These are phyloP conservation scores for Pichia sorboxylosa DNA, from an alignment of 1,139 yeast species.

Conservation along the genomic window DNA sequence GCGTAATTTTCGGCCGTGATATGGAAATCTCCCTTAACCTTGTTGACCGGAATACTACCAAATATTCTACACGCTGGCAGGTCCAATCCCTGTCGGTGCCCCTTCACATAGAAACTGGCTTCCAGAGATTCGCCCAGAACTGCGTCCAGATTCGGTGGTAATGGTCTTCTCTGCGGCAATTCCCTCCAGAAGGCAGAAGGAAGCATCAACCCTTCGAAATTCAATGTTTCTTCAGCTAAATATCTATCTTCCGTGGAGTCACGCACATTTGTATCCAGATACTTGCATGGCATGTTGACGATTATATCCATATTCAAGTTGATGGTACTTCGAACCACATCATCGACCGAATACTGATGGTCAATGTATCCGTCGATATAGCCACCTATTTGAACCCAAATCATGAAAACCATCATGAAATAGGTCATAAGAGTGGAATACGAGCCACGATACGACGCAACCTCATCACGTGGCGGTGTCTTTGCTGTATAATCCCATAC, in stretches of 20 bases:
- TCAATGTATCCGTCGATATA: conserved; percentile 75
- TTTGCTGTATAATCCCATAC: conserved; percentile 44
- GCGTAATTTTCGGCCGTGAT: conserved; percentile 71
- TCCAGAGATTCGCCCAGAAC: conserved; percentile 52
- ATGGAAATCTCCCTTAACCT: conserved; percentile 76
- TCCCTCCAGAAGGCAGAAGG: conserved; percentile 34
- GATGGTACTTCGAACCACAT: conserved; percentile 46
- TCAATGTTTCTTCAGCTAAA: conserved; percentile 64
- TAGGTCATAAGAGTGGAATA: conserved; percentile 56
- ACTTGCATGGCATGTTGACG: conserved; percentile 77
- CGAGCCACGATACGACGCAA: conserved; percentile 69
- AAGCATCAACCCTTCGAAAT: conserved; percentile 48
- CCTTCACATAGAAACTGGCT: conserved; percentile 45
- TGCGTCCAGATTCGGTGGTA: conserved; percentile 57
- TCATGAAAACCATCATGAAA: conserved; percentile 48
- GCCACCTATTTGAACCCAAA: conserved; percentile 84
- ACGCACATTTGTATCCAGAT: conserved; percentile 60
- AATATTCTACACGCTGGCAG: conserved; percentile 81
- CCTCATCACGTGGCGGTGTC: conserved; percentile 65
- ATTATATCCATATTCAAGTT: conserved; percentile 68
- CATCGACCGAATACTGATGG: conserved; percentile 67
- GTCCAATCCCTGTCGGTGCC: conserved; percentile 33
- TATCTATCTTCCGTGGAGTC: conserved; percentile 72
- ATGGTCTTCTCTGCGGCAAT: conserved; percentile 32
- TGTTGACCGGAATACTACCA: conserved; percentile 79